Conservation (phyloP, 2,329 filamentous ascomycete species). For the Cladophialophora yegresii region DNA sequence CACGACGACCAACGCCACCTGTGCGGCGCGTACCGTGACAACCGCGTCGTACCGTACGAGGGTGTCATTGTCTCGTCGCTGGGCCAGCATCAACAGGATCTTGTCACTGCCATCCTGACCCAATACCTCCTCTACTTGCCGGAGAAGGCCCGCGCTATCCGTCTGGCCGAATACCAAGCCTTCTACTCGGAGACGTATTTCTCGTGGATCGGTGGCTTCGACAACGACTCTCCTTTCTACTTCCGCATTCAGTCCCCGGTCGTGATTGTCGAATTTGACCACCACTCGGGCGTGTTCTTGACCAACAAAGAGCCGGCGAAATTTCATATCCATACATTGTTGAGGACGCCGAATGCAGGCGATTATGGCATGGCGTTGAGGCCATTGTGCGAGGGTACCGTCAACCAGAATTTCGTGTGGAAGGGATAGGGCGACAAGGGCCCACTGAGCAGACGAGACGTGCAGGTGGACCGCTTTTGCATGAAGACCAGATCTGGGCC, state of each 20-base stretch:
- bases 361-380: slow-evolving; percentile 68
- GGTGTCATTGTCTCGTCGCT: slow-evolving; percentile 61
- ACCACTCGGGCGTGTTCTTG: slow-evolving; percentile 75
- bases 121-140: slow-evolving; percentile 72
- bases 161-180: slow-evolving; percentile 56
- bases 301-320: slow-evolving; percentile 70
- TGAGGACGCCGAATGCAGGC: slow-evolving; percentile 71
- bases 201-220: slow-evolving; percentile 73
- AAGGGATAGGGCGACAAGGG: slow-evolving; percentile 27
- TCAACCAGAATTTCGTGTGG: slow-evolving; percentile 44
- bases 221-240: slow-evolving; percentile 69
- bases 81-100: slow-evolving; percentile 51
- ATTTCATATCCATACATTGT: slow-evolving; percentile 75
- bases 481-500: neutral
- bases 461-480: neutral
- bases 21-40: slow-evolving; percentile 77
- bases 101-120: slow-evolving; percentile 61
- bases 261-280: slow-evolving; percentile 72
- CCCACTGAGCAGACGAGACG: neutral
- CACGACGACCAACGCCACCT: slow-evolving; percentile 77
- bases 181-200: slow-evolving; percentile 74
- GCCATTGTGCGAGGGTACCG: slow-evolving; percentile 39
- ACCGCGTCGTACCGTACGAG: slow-evolving; percentile 73
- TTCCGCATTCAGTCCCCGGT: slow-evolving; percentile 76
- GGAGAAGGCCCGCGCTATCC: slow-evolving; percentile 53